Percentiles rank a stretch among this genome's conserved stretches.
These are phyloP conservation scores for Didymella glomerata DNA, from an alignment of 2,329 filamentous ascomycete species.

Conservation along the genomic window DNA sequence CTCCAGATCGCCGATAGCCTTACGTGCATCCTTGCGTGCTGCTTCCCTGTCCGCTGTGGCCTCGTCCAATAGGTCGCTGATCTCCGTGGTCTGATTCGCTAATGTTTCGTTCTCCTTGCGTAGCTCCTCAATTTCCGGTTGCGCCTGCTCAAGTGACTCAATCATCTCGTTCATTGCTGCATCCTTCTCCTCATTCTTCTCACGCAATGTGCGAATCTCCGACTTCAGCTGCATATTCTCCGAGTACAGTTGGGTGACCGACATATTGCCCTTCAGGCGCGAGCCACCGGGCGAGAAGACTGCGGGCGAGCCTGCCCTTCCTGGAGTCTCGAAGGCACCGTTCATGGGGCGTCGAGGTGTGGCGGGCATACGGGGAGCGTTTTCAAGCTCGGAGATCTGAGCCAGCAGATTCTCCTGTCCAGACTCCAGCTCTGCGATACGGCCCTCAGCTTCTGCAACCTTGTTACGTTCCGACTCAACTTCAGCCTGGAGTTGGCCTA, in stretches of 20 bases:
- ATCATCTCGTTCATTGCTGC: constrained; percentile 86
- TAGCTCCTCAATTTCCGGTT: constrained; percentile 87
- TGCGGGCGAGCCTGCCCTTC: constrained; percentile 60
- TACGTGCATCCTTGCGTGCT: constrained; percentile 79
- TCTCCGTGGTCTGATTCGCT: constrained; percentile 78
- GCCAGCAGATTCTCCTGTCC: constrained; percentile 68
- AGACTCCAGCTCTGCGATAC: constrained; percentile 71
- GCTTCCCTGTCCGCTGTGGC: constrained; percentile 81
- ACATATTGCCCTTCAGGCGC: constrained; percentile 63
- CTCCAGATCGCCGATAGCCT: constrained; percentile 76
- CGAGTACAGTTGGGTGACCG: constrained; percentile 69
- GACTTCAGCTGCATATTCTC: constrained; percentile 72
- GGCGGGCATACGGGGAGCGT: constrained; percentile 51
- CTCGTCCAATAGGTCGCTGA: constrained; percentile 81
- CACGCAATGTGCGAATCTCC: constrained; percentile 76
- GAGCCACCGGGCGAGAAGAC: constrained; percentile 64
- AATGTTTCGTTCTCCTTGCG: constrained; percentile 82
- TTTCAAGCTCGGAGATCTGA: constrained; percentile 57
- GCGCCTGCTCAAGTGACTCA: constrained; percentile 81
- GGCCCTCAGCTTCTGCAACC: constrained; percentile 68
- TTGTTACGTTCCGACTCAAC: constrained; percentile 64
- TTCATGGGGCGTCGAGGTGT: constrained; percentile 64
- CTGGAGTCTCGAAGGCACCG: constrained; percentile 60
- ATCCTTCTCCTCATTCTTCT: constrained; percentile 76
- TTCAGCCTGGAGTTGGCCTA: constrained; percentile 60